Conservation (phyloP, 352 stramenopile genomes). For the Phytophthora pseudosyringae region DNA sequence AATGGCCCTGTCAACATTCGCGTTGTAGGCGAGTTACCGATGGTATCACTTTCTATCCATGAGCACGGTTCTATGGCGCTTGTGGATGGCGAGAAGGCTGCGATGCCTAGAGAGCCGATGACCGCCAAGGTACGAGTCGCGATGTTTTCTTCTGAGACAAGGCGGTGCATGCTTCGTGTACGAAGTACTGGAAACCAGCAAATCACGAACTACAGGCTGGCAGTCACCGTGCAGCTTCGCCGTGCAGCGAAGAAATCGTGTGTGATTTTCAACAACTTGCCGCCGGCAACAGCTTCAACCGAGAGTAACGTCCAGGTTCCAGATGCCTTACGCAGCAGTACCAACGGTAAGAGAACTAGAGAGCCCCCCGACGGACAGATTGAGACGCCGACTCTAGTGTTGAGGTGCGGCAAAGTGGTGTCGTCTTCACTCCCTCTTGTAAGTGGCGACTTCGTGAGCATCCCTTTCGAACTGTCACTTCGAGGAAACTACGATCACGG, state of each 20-base stretch:
- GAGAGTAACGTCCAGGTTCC: background rate
- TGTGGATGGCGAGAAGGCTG: constrained; percentile 3
- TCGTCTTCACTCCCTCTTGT: constrained; percentile 35
- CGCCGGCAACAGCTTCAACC: constrained; percentile 1
- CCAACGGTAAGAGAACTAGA: background rate
- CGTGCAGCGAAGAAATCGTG: constrained; percentile 38
- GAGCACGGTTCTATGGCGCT: constrained; percentile 49
- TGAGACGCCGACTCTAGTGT: constrained; percentile 22
- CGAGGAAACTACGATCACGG: constrained; percentile 19
- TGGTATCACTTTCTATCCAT: constrained; percentile 53
- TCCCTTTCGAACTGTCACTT: constrained; percentile 51
- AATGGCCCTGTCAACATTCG: constrained; percentile 33
- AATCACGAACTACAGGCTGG: constrained; percentile 53
- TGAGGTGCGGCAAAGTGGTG: constrained; percentile 31
- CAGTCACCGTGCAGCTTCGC: constrained; percentile 41
- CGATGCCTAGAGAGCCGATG: background rate
- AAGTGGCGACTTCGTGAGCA: constrained; percentile 40
- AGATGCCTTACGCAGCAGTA: background rate
- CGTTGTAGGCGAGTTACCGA: constrained; percentile 55
- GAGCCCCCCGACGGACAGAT: constrained; percentile 9
- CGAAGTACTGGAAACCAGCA: constrained; percentile 51
- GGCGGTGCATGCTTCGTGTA: constrained; percentile 58
- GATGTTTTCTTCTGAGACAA: constrained; percentile 77
- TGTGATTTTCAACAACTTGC: constrained; percentile 58
- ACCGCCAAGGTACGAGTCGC: constrained; percentile 43